These are phyloP conservation scores for Ogataea pignaliae DNA, from an alignment of 805 yeast species.

Conservation along the genomic window DNA sequence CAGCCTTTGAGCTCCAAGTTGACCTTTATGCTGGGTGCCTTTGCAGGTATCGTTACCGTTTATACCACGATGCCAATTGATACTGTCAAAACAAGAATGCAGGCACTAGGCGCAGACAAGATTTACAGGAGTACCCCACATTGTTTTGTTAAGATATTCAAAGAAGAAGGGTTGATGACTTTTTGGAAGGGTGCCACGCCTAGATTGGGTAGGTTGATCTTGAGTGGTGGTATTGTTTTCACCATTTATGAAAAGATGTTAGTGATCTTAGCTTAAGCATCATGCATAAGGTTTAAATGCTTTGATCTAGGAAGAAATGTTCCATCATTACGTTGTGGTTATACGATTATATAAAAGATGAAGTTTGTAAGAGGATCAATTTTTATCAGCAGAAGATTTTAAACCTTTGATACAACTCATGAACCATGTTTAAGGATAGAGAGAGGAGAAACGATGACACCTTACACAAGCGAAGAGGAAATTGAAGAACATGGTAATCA, in stretches of 20 bases:
- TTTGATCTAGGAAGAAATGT: too few relatives aligned
- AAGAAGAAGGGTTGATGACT: conserved; percentile 82
- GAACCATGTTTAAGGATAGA: too few relatives aligned
- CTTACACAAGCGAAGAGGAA: too few relatives aligned
- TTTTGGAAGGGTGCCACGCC: conserved; percentile 99
- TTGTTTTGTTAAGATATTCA: conserved; percentile 77
- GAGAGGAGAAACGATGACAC: too few relatives aligned
- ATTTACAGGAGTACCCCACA: conserved; percentile 70
- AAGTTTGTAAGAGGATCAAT: too few relatives aligned
- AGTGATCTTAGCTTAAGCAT: conserved; percentile 40
- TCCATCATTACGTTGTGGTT: too few relatives aligned
- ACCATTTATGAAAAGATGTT: conserved; percentile 92
- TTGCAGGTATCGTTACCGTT: conserved; percentile 86
- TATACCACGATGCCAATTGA: conserved; percentile 94
- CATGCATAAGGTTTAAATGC: too few relatives aligned
- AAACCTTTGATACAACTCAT: too few relatives aligned
- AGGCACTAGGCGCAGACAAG: conserved; percentile 73
- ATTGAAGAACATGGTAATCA: too few relatives aligned
- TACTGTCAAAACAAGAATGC: conserved; percentile 96
- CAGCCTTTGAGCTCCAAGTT: conserved; percentile 72
- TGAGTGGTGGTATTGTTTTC: conserved; percentile 96
- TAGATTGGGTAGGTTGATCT: conserved; percentile 81
- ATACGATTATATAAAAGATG: too few relatives aligned
- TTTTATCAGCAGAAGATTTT: too few relatives aligned
- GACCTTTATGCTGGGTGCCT: conserved; percentile 86